Conservation (phyloP, 2,329 filamentous ascomycete species). For the Arthroderma sp. region DNA sequence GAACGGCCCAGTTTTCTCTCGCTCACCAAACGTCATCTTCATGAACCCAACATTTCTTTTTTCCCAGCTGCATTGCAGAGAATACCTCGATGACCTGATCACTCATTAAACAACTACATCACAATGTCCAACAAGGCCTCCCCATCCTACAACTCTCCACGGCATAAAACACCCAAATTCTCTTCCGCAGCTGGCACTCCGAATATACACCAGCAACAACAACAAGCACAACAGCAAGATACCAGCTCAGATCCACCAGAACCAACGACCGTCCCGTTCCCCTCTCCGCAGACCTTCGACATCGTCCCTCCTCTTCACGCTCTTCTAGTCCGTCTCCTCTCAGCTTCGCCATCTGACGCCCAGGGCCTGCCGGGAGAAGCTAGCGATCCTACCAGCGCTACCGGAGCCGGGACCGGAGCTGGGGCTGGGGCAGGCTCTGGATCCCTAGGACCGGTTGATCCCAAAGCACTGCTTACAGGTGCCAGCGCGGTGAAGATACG, state of each 20-base stretch:
- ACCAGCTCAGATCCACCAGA: neutral
- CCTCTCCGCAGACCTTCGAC: constrained; percentile 73
- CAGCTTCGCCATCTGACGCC: constrained; percentile 18
- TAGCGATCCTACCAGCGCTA: constrained; percentile 16
- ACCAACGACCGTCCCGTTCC: constrained; percentile 35
- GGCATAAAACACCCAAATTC: constrained; percentile 7
- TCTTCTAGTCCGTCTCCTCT: constrained; percentile 61
- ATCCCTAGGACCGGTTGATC: constrained; percentile 33
- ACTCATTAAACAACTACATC: neutral
- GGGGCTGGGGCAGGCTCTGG: constrained; percentile 13
- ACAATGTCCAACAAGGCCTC: constrained; percentile 7
- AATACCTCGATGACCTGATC: too few species aligned
- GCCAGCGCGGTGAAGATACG: constrained; percentile 70
- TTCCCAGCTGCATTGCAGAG: too few species aligned
- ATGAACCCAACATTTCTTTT: too few species aligned
- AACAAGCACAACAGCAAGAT: constrained; percentile 1
- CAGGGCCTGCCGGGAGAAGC: constrained; percentile 12
- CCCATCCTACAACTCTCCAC: constrained; percentile 3
- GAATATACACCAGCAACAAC: constrained; percentile 1
- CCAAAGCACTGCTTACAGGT: constrained; percentile 67
- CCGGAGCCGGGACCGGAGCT: constrained; percentile 14
- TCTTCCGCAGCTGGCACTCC: constrained; percentile 4
- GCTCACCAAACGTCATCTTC: too few species aligned
- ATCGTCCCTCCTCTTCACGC: constrained; percentile 68
- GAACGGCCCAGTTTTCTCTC: too few species aligned